Evolutionary conservation across 192 early-diverging fungal genomes (phyloP).

Genomic region (Entophlyctis helioformis): DNA sequence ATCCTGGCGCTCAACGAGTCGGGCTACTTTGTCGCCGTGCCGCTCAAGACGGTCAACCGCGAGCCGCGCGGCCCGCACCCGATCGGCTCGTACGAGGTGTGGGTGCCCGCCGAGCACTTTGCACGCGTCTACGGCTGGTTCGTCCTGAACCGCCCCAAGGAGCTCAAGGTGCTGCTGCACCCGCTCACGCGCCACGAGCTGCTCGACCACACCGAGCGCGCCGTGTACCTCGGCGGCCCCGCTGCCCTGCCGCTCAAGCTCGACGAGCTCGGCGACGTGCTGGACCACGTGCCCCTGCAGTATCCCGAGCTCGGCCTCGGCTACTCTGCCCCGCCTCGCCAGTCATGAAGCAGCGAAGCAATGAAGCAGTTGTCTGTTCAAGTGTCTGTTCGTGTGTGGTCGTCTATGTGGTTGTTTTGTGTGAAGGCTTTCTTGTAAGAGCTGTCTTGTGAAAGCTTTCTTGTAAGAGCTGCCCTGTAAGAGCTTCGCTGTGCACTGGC

Average conservation of each 20-base stretch:
- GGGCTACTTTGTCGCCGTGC: slow-evolving; percentile 43
- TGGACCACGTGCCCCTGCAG: slow-evolving; percentile 37
- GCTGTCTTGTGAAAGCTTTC: too few relatives aligned
- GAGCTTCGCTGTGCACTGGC: too few relatives aligned
- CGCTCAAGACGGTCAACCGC: slow-evolving; percentile 12
- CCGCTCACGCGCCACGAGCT: slow-evolving; percentile 40
- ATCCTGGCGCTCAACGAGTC: slow-evolving; percentile 25
- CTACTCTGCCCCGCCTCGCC: too few relatives aligned
- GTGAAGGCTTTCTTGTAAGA: too few relatives aligned
- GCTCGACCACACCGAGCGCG: slow-evolving; percentile 44
- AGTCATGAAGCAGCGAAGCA: slow-evolving; percentile 1
- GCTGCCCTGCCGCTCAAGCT: slow-evolving; percentile 39
- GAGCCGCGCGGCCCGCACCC: slow-evolving; percentile 45
- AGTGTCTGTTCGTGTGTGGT: too few relatives aligned
- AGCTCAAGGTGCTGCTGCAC: slow-evolving; percentile 45
- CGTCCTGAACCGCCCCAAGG: slow-evolving; percentile 28
- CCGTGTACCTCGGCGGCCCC: slow-evolving; percentile 44
- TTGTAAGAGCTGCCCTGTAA: too few relatives aligned
- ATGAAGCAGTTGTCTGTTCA: too few relatives aligned
- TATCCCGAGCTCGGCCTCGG: slow-evolving; percentile 54
- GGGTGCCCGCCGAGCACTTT: slow-evolving; percentile 52
- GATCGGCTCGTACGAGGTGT: slow-evolving; percentile 49
- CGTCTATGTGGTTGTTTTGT: too few relatives aligned
- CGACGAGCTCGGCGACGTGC: slow-evolving; percentile 6
- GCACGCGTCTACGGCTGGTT: slow-evolving; percentile 41